These are phyloP conservation scores for Penicillium sp. DNA, from an alignment of 2,329 filamentous ascomycete genomes.

Conservation along the genomic window DNA sequence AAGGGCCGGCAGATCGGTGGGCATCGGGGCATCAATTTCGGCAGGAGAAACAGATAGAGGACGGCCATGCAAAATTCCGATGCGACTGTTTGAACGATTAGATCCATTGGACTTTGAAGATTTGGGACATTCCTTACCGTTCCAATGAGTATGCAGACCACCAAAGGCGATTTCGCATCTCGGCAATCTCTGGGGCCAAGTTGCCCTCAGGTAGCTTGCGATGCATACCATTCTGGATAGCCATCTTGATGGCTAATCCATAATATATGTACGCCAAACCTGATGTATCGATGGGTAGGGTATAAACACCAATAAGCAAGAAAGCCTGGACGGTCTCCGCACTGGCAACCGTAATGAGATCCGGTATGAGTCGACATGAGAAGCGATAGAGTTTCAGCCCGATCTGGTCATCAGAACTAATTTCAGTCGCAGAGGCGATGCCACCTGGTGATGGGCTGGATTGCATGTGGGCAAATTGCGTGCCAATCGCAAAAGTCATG, in stretches of 20 bases:
- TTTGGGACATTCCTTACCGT: not conserved
- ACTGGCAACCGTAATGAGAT: constrained; percentile 55
- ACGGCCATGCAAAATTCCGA: not conserved
- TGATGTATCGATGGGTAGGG: constrained; percentile 50
- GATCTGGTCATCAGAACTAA: not conserved
- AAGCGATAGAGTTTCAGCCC: constrained; percentile 22
- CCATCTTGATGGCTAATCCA: not conserved
- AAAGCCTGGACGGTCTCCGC: constrained; percentile 58
- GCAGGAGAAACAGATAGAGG: not conserved
- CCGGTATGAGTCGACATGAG: constrained; percentile 53
- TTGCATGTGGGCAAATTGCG: constrained; percentile 39
- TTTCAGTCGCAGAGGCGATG: not conserved
- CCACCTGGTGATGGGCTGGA: constrained; percentile 11
- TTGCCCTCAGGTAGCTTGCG: not conserved
- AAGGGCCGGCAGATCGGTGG: not conserved
- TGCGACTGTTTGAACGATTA: not conserved
- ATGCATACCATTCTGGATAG: not conserved
- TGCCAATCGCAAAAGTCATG: constrained; percentile 39
- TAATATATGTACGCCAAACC: not conserved
- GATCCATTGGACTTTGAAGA: not conserved
- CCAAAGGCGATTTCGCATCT: not conserved
- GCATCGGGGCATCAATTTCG: not conserved
- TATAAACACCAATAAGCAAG: constrained; percentile 23
- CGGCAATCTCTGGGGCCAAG: not conserved
- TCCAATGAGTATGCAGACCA: not conserved